A percentile compares a stretch with the other conserved stretches of the same genome.
Evolutionary conservation across 768 basidiomycete genomes (phyloP).

Genomic region (Scleroderma bovista): DNA sequence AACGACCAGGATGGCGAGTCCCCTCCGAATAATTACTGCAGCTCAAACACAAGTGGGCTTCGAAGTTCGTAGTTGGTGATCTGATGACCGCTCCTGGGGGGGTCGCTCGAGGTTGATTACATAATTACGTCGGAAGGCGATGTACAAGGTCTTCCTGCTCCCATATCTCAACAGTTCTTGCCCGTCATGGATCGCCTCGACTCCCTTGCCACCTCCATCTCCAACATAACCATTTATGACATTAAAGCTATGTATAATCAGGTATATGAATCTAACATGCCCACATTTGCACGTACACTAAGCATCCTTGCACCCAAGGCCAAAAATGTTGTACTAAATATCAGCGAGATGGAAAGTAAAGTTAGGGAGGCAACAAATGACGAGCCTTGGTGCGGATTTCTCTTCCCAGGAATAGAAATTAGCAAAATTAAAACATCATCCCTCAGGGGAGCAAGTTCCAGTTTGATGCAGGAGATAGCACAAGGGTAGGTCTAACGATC

Average conservation of each 20-base stretch:
- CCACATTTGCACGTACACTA: constrained; percentile 4
- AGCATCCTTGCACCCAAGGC: constrained; percentile 46
- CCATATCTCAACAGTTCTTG: constrained; percentile 3
- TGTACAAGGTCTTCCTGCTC: neutral
- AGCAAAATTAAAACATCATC: constrained; percentile 4
- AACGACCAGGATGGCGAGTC: too few relatives aligned
- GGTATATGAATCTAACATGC: constrained; percentile 34
- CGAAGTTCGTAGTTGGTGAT: neutral
- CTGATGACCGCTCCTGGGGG: constrained; percentile 19
- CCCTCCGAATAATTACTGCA: neutral
- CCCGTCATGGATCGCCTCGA: constrained; percentile 74
- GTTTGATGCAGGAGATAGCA: constrained; percentile 97
- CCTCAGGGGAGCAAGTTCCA: constrained; percentile 91
- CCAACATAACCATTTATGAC: constrained; percentile 86
- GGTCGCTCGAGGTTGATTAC: constrained; percentile 14
- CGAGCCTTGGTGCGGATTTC: constrained; percentile 83
- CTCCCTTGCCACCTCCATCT: constrained; percentile 66
- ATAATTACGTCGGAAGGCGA: neutral
- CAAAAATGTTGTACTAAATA: constrained; percentile 93
- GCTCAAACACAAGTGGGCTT: too few relatives aligned
- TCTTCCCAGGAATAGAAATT: neutral
- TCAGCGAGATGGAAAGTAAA: constrained; percentile 96
- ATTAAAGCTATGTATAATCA: constrained; percentile 94
- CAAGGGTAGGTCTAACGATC: constrained; percentile 63
- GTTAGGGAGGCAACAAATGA: constrained; percentile 96